These are phyloP conservation scores for Coleophoma cylindrospora DNA, from an alignment of 2,329 filamentous ascomycete species.

Conservation along the genomic window DNA sequence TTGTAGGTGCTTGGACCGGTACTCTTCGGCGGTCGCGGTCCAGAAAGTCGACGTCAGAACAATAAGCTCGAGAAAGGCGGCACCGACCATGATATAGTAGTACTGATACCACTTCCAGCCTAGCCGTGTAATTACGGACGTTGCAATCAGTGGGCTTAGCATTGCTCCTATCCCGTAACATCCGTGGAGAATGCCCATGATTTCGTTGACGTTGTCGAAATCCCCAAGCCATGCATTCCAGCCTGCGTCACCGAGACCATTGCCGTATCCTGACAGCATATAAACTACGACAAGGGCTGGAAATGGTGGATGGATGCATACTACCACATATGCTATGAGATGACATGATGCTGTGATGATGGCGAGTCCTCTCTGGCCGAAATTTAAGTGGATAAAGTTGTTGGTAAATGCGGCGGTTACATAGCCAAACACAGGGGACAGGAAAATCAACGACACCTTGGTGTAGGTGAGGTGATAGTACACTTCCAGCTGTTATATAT, in stretches of 20 bases:
- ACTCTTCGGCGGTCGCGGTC: conserved; percentile 49
- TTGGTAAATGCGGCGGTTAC: conserved; percentile 57
- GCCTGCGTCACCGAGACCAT: conserved; percentile 56
- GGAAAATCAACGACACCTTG: conserved; percentile 58
- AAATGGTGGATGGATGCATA: conserved; percentile 63
- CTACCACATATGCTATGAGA: conserved; percentile 57
- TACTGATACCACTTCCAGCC: conserved; percentile 62
- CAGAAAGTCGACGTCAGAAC: conserved; percentile 55
- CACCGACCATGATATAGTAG: conserved; percentile 60
- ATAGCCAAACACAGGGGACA: conserved; percentile 61
- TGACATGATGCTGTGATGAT: conserved; percentile 58
- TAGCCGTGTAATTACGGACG: conserved; percentile 62
- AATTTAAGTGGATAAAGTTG: conserved; percentile 49
- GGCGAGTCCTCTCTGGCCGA: conserved; percentile 67
- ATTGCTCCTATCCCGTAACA: conserved; percentile 67
- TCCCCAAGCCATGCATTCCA: conserved; percentile 59
- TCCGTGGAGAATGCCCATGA: conserved; percentile 67
- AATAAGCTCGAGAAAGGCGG: conserved; percentile 50
- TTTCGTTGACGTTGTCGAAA: conserved; percentile 60
- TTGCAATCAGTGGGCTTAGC: conserved; percentile 63
- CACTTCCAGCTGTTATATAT: conserved; percentile 40
- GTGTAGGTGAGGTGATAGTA: conserved; percentile 58
- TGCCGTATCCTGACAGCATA: conserved; percentile 62
- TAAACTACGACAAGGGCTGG: conserved; percentile 58
- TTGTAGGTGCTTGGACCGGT: conserved; percentile 49